Evolutionary conservation across 805 yeast species (phyloP).

Genomic region (Clavispora asparagi): DNA sequence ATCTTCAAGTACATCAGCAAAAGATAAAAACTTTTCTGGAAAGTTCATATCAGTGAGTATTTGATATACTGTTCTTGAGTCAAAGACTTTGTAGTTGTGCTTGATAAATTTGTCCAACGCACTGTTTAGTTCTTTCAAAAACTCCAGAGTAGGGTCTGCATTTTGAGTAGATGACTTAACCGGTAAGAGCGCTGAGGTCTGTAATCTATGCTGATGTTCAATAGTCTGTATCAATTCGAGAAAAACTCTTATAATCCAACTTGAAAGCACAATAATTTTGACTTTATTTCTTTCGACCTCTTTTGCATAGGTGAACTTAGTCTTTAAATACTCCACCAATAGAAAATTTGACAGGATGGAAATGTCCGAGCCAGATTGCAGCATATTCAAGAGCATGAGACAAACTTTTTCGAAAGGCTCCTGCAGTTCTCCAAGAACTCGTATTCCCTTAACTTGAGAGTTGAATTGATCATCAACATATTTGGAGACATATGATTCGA

Average conservation of each 20-base stretch:
- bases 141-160: not conserved
- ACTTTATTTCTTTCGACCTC: slow-evolving; percentile 23
- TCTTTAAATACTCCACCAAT: slow-evolving; percentile 29
- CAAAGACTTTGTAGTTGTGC: slow-evolving; percentile 45
- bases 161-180: not conserved
- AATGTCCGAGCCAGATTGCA: slow-evolving; percentile 3
- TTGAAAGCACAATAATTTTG: slow-evolving; percentile 44
- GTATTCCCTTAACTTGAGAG: slow-evolving; percentile 24
- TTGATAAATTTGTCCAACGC: slow-evolving; percentile 46
- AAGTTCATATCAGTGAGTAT: slow-evolving; percentile 64
- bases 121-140: not conserved
- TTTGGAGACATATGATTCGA: not conserved
- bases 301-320: slow-evolving; percentile 23
- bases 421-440: slow-evolving; percentile 52
- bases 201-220: slow-evolving; percentile 26
- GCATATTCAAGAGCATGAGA: slow-evolving; percentile 36
- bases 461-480: slow-evolving; percentile 1
- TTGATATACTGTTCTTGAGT: slow-evolving; percentile 65
- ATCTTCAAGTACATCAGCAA: slow-evolving; percentile 66
- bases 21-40: slow-evolving; percentile 56
- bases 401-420: slow-evolving; percentile 69
- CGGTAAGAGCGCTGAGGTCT: not conserved
- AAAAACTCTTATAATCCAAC: slow-evolving; percentile 62
- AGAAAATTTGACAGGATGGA: slow-evolving; percentile 19
- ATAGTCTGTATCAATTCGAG: slow-evolving; percentile 42